These are phyloP conservation scores for Calonectria ilicicola DNA, from an alignment of 2,329 filamentous ascomycete genomes.

Conservation along the genomic window DNA sequence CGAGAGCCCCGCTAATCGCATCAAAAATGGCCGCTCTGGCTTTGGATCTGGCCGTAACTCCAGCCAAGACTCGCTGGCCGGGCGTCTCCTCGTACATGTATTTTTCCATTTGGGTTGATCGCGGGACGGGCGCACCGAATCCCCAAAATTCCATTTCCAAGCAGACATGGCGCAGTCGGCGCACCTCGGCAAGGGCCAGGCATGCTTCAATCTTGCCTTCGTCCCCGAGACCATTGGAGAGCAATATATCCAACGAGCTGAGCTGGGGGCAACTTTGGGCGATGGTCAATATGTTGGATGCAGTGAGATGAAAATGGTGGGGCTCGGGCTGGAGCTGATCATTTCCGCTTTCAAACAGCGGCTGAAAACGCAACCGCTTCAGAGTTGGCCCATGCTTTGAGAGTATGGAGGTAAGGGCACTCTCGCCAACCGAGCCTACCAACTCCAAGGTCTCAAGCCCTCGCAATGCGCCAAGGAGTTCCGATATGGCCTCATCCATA, in stretches of 20 bases:
- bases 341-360: neutral
- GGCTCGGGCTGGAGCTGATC: too few species aligned
- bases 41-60: neutral
- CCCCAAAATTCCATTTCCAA: neutral
- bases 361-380: neutral
- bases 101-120: neutral
- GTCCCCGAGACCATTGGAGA: fast-evolving
- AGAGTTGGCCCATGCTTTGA: neutral
- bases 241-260: neutral
- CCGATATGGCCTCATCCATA: neutral
- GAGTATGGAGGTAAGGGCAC: neutral
- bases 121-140: neutral
- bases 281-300: neutral
- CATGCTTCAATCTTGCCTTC: neutral
- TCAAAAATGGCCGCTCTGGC: neutral
- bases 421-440: neutral
- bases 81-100: neutral
- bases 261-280: neutral
- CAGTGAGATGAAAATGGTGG: neutral
- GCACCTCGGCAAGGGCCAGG: neutral
- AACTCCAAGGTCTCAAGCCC: neutral
- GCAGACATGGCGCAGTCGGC: neutral
- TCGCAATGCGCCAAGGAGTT: neutral
- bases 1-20: neutral
- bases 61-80: neutral